Base-by-base conservation (phyloP, 805 yeast genomes). In the Scheffersomyces amazonensis region DNA sequence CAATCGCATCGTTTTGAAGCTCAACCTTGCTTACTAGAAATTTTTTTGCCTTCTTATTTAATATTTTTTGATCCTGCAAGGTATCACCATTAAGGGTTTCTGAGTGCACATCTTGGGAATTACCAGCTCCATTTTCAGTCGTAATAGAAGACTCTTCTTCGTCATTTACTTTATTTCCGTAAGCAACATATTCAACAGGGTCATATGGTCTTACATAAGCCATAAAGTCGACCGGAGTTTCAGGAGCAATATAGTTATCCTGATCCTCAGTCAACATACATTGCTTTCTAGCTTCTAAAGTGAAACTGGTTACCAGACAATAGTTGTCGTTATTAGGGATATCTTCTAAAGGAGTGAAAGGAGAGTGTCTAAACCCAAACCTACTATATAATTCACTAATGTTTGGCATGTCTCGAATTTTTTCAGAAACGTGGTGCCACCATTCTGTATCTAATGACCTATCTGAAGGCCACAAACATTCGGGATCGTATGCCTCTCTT, bases 391-490 rank as follows among this genome's bases (percentile, higher is more conserved):
- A 22, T 21, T 31, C 30, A 11, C 34, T 34, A 28, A 39, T 23
- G 16, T 36, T 34, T 3, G 46, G 35, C 73, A 21, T 76, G 78
- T 35, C 45, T 16, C 35, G 45, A n/a, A 45, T 37, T 17, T 34
- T 36, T 17, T 41, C 42, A 25, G 37, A 22, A 5, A 37, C 42
- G n/a, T 42, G 42, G 17, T 80, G 79, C 88, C 88, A 80, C 66
- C 80, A 82, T 13, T 80, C 72, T 15, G 80, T 88, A 51, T 81
- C 82, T 51, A 82, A 69, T 10, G 87, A 84, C 12, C 81, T 64
- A 9, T 56, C 48, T 10, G 37, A 46, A 13, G 87, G 86, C 89
- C 89, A 83, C 12, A 63, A 52, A 3, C 62, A 58, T 9, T 70
- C 54, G 10, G 76, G 64, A 37, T 73, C 76, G 43, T 78, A 82